A percentile compares a stretch with the other conserved stretches of the same genome.
Conservation (phyloP, 2,329 filamentous ascomycete genomes). For the Hypoxylon sp. region DNA sequence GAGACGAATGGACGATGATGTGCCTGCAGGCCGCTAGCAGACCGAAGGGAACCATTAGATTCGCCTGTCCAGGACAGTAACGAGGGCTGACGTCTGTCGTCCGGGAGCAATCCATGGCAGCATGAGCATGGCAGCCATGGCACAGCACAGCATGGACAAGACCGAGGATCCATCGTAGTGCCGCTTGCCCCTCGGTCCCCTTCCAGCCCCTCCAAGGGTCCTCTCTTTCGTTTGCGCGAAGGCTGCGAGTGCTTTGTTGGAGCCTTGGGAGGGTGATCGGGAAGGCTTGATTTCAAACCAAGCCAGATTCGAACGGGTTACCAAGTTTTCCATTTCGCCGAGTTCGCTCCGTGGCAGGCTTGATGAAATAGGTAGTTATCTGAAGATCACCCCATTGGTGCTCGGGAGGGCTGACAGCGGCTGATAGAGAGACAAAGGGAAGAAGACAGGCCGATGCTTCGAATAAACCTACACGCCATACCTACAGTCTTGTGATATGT, state of each 20-base stretch:
- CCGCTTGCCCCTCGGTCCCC: slow-evolving; percentile 26
- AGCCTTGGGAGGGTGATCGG: slow-evolving; percentile 11
- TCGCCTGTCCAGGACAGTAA: slow-evolving; percentile 15
- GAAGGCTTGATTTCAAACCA: slow-evolving; percentile 34
- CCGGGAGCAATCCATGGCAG: background rate
- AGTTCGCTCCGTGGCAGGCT: slow-evolving; percentile 32
- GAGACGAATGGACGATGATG: slow-evolving; percentile 30
- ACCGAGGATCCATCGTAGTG: slow-evolving; percentile 11
- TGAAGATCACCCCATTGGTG: slow-evolving; percentile 26
- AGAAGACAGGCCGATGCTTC: background rate
- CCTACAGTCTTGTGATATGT: slow-evolving; percentile 7
- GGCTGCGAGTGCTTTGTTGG: slow-evolving; percentile 19
- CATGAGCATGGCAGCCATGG: too few species aligned
- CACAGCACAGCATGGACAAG: too few species aligned
- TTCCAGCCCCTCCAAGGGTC: slow-evolving; percentile 36
- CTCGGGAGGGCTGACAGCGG: slow-evolving; percentile 1
- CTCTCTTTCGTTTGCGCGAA: slow-evolving; percentile 12
- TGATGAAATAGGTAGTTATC: slow-evolving; percentile 15
- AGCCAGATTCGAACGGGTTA: slow-evolving; percentile 31
- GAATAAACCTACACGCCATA: too few species aligned
- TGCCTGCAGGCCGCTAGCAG: slow-evolving; percentile 38
- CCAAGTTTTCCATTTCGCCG: slow-evolving; percentile 37
- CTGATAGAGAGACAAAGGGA: background rate
- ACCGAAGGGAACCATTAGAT: slow-evolving; percentile 28
- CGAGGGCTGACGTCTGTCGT: background rate